These are phyloP conservation scores for Thalassiosira livingstoniorum DNA, from an alignment of 352 stramenopile genomes.

Conservation along the genomic window DNA sequence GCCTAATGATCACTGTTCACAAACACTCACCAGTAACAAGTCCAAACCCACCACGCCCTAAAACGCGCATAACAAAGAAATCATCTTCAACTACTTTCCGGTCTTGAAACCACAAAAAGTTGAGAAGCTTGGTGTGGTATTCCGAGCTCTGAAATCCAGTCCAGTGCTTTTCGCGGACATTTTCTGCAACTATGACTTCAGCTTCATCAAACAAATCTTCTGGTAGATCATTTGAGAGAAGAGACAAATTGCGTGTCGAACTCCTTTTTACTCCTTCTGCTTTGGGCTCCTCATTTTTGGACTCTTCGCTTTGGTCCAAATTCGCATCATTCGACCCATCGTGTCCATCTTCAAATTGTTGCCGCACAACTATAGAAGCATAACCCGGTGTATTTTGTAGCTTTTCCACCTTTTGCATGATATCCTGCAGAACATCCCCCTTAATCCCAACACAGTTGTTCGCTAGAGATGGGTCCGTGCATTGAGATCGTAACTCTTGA, in stretches of 20 bases:
- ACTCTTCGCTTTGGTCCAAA: not conserved
- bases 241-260: conserved; percentile 21
- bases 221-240: conserved; percentile 48
- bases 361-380: not conserved
- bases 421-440: conserved; percentile 39
- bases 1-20: conserved; percentile 3
- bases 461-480: conserved; percentile 26
- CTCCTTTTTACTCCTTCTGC: not conserved
- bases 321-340: not conserved
- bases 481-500: conserved; percentile 33
- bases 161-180: conserved; percentile 72
- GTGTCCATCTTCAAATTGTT: not conserved
- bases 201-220: conserved; percentile 74
- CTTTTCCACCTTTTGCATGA: conserved; percentile 40
- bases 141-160: conserved; percentile 87
- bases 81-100: conserved; percentile 92
- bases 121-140: conserved; percentile 88
- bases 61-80: conserved; percentile 94
- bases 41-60: conserved; percentile 95
- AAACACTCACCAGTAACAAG: conserved; percentile 91
- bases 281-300: too few species aligned
- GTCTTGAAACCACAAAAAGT: conserved; percentile 93
- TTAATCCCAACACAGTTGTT: conserved; percentile 45
- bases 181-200: conserved; percentile 71
- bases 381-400: conserved; percentile 45